phyloP scores from a whole-genome alignment of 106 monocot genomes.

The Agapanthus africanus region DNA sequence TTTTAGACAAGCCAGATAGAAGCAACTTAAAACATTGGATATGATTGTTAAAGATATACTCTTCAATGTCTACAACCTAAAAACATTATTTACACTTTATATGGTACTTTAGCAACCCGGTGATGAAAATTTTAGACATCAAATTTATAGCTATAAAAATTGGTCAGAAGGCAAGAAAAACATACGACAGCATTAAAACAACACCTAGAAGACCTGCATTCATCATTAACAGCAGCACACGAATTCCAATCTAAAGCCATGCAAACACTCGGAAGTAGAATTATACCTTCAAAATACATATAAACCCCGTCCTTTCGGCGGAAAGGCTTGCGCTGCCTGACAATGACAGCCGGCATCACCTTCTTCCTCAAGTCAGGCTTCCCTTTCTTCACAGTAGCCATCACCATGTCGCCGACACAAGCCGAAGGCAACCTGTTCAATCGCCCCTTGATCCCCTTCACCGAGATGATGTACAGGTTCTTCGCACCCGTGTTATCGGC shows the following conservation, averaged over 20 bases:
- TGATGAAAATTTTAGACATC: no score
- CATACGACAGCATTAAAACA: no score
- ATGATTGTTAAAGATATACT: background rate
- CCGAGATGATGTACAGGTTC: slow-evolving; percentile 29
- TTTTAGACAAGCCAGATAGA: no score
- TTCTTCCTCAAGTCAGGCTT: slow-evolving; percentile 30
- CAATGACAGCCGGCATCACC: slow-evolving; percentile 30
- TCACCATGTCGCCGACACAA: slow-evolving; percentile 28
- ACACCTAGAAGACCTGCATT: background rate
- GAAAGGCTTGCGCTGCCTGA: slow-evolving; percentile 23
- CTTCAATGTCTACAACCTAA: background rate
- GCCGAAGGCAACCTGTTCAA: slow-evolving; percentile 27
- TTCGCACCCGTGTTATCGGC: slow-evolving; percentile 29
- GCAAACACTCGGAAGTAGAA: background rate
- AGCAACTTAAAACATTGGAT: no score
- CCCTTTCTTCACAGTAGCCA: slow-evolving; percentile 35
- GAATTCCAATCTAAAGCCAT: background rate
- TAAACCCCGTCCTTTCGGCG: slow-evolving; percentile 31
- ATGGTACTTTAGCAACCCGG: background rate
- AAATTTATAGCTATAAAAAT: background rate
- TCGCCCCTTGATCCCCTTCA: slow-evolving; percentile 27
- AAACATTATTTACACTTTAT: background rate
- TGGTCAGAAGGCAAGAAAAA: no score
- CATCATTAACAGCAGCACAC: no score
- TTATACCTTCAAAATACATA: slow-evolving; percentile 30